Conservation (phyloP, 768 basidiomycete genomes). For the Kwoniella pini region DNA sequence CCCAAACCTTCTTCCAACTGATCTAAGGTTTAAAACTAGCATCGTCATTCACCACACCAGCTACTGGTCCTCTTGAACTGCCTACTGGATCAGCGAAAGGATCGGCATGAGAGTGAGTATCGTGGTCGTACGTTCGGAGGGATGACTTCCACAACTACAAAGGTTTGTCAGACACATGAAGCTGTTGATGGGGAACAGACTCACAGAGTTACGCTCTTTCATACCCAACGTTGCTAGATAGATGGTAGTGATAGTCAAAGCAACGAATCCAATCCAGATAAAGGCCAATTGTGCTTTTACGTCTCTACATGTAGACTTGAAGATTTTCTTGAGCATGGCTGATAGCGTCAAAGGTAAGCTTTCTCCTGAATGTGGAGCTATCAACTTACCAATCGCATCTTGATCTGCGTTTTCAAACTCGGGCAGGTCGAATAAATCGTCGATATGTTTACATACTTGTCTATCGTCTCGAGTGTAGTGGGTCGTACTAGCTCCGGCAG, state of each 20-base stretch:
- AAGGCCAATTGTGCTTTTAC: conserved; percentile 37
- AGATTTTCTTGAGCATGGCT: conserved; percentile 30
- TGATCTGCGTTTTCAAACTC: conserved; percentile 26
- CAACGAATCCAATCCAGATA: conserved; percentile 35
- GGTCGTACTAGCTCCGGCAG: conserved; percentile 26
- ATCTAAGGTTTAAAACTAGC: neutral
- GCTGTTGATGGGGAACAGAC: no score
- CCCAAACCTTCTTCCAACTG: no score
- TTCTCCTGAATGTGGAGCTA: neutral
- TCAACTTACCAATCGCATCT: conserved; percentile 19
- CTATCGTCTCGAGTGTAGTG: conserved; percentile 23
- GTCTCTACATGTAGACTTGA: conserved; percentile 33
- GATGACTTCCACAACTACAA: conserved; percentile 15
- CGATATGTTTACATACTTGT: conserved; percentile 35
- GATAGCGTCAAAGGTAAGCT: neutral
- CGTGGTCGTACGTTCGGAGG: conserved; percentile 7
- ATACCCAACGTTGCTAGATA: conserved; percentile 25
- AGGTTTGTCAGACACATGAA: no score
- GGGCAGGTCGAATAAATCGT: conserved; percentile 33
- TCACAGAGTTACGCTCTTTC: conserved; percentile 9
- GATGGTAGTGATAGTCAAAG: conserved; percentile 9
- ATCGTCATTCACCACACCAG: conserved; percentile 21
- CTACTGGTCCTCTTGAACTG: conserved; percentile 10
- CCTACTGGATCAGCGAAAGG: conserved; percentile 33
- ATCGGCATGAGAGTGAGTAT: conserved; percentile 11